Base-by-base conservation (phyloP, 805 yeast species). In the Sporopachydermia quercuum region DNA sequence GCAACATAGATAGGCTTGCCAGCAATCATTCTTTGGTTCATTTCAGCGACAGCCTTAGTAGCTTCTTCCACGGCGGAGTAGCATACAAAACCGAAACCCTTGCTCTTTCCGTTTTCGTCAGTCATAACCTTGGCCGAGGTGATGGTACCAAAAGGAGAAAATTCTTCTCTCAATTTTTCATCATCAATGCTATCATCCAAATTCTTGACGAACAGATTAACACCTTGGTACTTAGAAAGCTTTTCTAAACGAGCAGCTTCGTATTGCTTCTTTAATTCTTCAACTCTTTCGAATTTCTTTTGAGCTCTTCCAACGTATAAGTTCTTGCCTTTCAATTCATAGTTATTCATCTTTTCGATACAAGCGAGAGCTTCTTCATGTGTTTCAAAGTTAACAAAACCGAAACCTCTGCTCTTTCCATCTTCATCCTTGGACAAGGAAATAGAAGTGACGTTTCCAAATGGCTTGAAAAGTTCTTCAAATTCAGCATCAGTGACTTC, bases 31-130 rank as follows among this genome's bases (percentile, higher is more conserved):
- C 86, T 82, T 69, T 86, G 96, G 76, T 89, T 86, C 95, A 89
- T 87, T 72, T 89, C 98, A 53, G 89, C 74, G 62, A 89, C 85
- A 49, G 98, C 98, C 70, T 85, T 86, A 56, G 95, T 83, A 52
- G 98, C 98, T 76, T 91, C 98, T 65, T 91, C 98, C 58, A 97
- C 96, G 48, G 91, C 65, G 42, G 95, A 77, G 81, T 79, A 91
- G 69, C 98, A 86, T 53, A 91, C 98, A 61, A 91, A 91, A 58
- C 98, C 98, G 62, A 91, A 91, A 51, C 97, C 97, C 72, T 84
- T 89, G 48, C 96, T 85, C 68, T 85, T 85, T 54, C 94, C 96
- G 46, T 75, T 62, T 55, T 87, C 96, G 60, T 84, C 95, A 55
- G 80, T 76, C 96, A 91, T 89, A 51, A 89, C 93, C 68, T 82